Evolutionary conservation across 805 yeast species (phyloP), one percentile per base, ranked within the genome.

Genomic region (Nakazawaea ambrosiae): DNA sequence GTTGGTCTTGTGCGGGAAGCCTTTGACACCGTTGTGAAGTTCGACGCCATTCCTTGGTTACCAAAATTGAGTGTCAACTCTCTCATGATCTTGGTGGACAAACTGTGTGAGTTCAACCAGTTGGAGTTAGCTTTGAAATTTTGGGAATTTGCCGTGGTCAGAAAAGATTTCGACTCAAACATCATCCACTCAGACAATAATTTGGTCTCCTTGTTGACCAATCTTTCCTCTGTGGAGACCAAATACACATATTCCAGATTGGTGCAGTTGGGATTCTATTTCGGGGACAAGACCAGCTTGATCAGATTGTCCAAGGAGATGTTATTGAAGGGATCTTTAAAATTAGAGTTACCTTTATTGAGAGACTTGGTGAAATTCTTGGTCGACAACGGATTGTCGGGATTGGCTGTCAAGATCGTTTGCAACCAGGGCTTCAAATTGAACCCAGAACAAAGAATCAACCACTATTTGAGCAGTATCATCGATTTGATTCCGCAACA

Each of bases 1-100:
- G 19, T 42, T 16, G 45, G 50, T 24, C 55, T 61, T 7, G 24
- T 39, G 7, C 27, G 30, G 4, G 40, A 44, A n/a, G 54, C 61
- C 2, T 53, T 48, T 32, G 40, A 48, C 16, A 41, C 55, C 12
- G 35, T 52, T 7, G 33, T 49, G 30, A 54, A 51, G 32, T 57
- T 60, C 32, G 53, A 55, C 31, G 40, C 51, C 3, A 43, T 52
- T 20, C 39, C 48, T 11, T 55, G 61, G 58, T 45, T 60, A 33
- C 66, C 66, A n/a, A 60, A 57, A 34, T 53, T 58, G 14, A 40
- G 51, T 19, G 50, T 57, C 26, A 45, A 45, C 27, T 46, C 51
- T 20, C 36, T 59, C 31, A 17, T 56, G 29, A 40, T 46, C 17
- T 36, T 58, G 14, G 48, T 55, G 33, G 49, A 53, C 30, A 46